Evolutionary conservation across 805 yeast genomes (phyloP), one percentile per base, ranked within the genome.

Genomic region (Metschnikowia similis): DNA sequence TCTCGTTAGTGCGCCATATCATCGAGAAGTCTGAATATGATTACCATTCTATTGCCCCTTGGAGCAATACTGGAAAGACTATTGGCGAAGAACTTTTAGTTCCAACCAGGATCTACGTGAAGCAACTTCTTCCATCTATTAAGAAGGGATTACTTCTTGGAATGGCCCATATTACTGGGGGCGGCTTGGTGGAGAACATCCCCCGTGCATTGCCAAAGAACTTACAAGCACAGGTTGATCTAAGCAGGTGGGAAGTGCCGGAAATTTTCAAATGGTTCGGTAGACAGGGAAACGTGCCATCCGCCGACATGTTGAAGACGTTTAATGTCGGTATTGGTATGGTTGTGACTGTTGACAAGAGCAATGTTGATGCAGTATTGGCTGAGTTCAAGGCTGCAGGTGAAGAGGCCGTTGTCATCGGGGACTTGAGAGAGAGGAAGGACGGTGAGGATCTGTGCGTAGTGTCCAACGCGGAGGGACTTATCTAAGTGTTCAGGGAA

Each of bases 141-240:
- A 79, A 77, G 60, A 75, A 85, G 61, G 84, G 77, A 32, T 71
- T 87, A 50, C 65, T 92, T 43, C 75, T 90, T 49, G 99, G 97
- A 51, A 78, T 94, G 64, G 96, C 99, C 2, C 96, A 94, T 64
- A 94, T 94, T 63, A 94, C 99, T 26, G 99, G 99, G 54, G 99
- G 99, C 67, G 99, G 99, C 47, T 76, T 94, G 48, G 85, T 94
- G 29, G 99, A 94, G 70, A 94, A 94, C 69, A 83, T 92, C 51
- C 99, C 99, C 48, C 83, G 99, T 66, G 94, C 96, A 16, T 76
- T 94, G 54, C 99, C 99, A 51, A 71, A 80, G 50, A 69, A 82
- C 59, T 74, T 94, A 54, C 84, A 85, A 60, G 99, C 97, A 11
- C 75, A 75, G 56, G 81, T 94, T 45, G 96, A 92, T 66, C 83